phyloP scores from a whole-genome alignment of 345 rosid genomes.

The Eucalyptus tenuipes region DNA sequence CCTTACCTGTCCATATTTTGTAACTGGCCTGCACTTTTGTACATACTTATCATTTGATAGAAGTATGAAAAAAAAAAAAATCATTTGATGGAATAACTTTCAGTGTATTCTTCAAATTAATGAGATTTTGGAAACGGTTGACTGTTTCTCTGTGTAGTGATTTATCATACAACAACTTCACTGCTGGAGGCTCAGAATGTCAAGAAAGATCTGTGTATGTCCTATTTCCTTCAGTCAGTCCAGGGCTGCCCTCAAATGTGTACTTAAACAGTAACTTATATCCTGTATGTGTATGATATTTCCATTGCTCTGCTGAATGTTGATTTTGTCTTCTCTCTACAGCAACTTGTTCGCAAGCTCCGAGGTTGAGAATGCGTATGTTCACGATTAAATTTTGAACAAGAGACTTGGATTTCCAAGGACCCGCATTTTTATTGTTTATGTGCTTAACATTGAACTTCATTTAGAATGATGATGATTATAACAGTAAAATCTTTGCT shows the following conservation, averaged over 20 bases:
- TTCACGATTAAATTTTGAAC: rapidly evolving
- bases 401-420: background rate
- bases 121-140: too few species aligned
- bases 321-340: background rate
- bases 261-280: background rate
- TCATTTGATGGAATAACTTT: too few species aligned
- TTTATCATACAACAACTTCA: too few species aligned
- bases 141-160: too few species aligned
- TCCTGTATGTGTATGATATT: background rate
- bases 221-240: background rate
- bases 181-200: too few species aligned
- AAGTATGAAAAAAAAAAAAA: too few species aligned
- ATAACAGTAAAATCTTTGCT: too few species aligned
- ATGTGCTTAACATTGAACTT: background rate
- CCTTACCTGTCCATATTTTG: too few species aligned
- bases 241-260: background rate
- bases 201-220: background rate
- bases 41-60: too few species aligned
- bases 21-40: too few species aligned
- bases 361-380: background rate
- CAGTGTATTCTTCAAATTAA: too few species aligned
- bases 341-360: background rate
- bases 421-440: background rate
- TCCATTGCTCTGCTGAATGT: background rate
- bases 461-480: too few species aligned